These are phyloP conservation scores for Centaurea solstitialis DNA, from an alignment of 129 eudicot genomes.

Conservation along the genomic window DNA sequence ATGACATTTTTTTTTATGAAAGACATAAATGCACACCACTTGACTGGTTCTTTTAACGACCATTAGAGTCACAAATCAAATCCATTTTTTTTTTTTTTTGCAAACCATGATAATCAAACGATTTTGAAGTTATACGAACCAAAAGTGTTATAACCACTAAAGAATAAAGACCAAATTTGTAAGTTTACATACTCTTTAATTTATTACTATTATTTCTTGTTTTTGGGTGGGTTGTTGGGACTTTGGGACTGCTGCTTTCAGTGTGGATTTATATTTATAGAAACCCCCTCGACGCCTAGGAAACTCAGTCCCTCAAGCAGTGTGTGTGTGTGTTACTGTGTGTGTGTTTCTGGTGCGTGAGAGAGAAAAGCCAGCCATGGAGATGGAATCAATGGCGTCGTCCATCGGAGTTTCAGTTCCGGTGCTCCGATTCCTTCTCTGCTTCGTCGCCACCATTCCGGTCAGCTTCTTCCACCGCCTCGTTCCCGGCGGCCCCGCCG, in stretches of 20 bases:
- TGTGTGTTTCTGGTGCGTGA: constrained; percentile 23
- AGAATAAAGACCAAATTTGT: no score
- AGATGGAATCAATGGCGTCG: constrained; percentile 77
- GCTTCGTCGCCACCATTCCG: constrained; percentile 85
- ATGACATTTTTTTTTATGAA: no score
- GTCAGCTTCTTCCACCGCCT: constrained; percentile 75
- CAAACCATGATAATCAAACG: no score
- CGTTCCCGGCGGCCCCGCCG: constrained; percentile 76
- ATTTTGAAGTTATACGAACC: no score
- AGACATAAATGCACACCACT: no score
- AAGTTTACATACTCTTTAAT: not conserved
- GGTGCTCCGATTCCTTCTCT: constrained; percentile 86
- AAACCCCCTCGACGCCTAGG: not conserved
- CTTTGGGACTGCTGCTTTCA: not conserved
- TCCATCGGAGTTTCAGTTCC: constrained; percentile 90
- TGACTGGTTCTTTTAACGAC: no score
- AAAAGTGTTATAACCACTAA: no score
- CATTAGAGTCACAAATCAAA: no score
- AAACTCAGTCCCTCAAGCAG: constrained; percentile 28
- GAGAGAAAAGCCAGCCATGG: constrained; percentile 40
- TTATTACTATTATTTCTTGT: not conserved
- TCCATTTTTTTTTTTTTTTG: no score
- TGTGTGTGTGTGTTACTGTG: no score
- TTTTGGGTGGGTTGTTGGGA: not conserved
- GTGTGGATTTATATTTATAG: constrained; percentile 17